Evolutionary conservation across 768 basidiomycete genomes (phyloP), one percentile per base, ranked within the genome.

Genomic region (Boletus edulis): DNA sequence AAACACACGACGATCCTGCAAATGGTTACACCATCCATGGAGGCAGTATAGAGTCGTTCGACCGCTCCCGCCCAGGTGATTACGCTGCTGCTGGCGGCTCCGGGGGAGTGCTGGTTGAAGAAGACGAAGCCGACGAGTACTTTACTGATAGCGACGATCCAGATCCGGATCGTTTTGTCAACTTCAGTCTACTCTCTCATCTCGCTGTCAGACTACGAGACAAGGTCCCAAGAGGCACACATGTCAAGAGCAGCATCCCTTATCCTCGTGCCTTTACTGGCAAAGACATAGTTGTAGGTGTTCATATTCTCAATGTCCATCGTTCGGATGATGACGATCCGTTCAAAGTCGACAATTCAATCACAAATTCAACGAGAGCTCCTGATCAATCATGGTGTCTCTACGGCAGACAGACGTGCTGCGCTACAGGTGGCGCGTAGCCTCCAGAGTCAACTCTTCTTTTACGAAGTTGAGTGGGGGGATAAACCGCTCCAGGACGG

Each of bases 391-490:
- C 87, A 91, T 57, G 84, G 83, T 12, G 77, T 88, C 35, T 84
- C 85, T 4, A 85, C 85, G 0, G 86, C 81, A 56, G 92, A 95
- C 62, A 80, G 95, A 9, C 82, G 90, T 7, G 86, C 87, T 15
- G 92, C 95, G 5, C 74, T 97, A 29, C 86, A 89, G 67, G 87
- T 96, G 37, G 97, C 94, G 5, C 85, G 93, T 38, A 91, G 90
- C 54, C 77, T 98, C 37, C 94, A 98, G 66, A 87, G 83, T 55
- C 93, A 96, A 67, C 79, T 98, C 5, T 98, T 94, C 78, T 95
- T 97, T 71, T 92, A 93, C 66, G 96, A 98, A 68, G 94, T 98
- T 8, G 94, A 98, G 67, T 96, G 94, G 91, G 92, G 89, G 31
- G 85, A 86, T 47, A 83, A 86, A 18, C 78, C 86, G 1, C 73